Conservation (phyloP, 2,329 filamentous ascomycete species). For the Furcasterigmium furcatum region DNA sequence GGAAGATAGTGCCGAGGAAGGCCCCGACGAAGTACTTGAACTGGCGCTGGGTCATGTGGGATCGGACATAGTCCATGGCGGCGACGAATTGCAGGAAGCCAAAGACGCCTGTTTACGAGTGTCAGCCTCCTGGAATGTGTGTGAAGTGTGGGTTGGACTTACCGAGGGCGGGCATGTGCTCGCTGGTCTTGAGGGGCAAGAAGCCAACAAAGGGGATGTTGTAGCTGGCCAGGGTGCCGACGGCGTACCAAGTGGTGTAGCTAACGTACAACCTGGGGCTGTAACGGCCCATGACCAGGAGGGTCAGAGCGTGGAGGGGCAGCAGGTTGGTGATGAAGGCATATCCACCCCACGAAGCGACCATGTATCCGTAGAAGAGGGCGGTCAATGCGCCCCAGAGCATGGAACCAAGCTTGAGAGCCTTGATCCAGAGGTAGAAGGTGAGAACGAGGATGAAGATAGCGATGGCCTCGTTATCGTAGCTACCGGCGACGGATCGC, state of each 20-base stretch:
- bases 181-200: constrained; percentile 91
- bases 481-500: constrained; percentile 93
- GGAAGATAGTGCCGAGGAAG: constrained; percentile 71
- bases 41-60: constrained; percentile 86
- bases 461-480: constrained; percentile 99
- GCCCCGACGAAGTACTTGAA: constrained; percentile 86
- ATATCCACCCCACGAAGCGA: constrained; percentile 98
- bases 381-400: constrained; percentile 95
- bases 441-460: constrained; percentile 98
- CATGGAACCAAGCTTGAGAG: constrained; percentile 91
- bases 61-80: constrained; percentile 85
- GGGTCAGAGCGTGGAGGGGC: constrained; percentile 87
- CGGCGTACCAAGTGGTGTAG: constrained; percentile 96
- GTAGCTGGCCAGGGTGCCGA: constrained; percentile 96
- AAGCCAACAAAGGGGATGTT: constrained; percentile 99
- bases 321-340: constrained; percentile 99
- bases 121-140: no score
- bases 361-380: constrained; percentile 99
- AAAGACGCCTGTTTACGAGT: constrained; percentile 68
- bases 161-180: constrained; percentile 97
- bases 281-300: constrained; percentile 96
- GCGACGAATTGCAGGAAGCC: constrained; percentile 91
- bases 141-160: constrained; percentile 27
- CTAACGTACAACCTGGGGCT: constrained; percentile 92
- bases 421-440: constrained; percentile 99